Evolutionary conservation across 257 asterid genomes (phyloP), one percentile per base, ranked within the genome.

Genomic region (Rauvolfia tetraphylla): DNA sequence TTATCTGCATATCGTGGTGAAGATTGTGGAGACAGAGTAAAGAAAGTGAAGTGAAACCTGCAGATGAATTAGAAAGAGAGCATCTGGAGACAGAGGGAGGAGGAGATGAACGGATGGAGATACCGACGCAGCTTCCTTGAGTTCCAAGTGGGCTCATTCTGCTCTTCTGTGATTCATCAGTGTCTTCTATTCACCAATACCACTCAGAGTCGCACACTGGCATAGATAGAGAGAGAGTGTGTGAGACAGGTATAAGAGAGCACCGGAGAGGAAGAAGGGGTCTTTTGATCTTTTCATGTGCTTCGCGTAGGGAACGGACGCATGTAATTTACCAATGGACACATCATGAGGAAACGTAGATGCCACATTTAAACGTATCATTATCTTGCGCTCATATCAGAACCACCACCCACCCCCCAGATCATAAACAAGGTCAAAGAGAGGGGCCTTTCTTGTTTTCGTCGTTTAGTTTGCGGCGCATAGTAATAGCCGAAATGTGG

Each of bases 81-180:
- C 81, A 81, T 76, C 78, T 66, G 76, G 56, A 63, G 33, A 46
- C 65, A 25, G 78, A 73, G n/a, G 77, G 23, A 41, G 81, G 38
- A n/a, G 82, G 0, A 46, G 82, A 25, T 31, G 80, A 22, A 22
- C 66, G 58, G 57, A 75, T 23, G 59, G 79, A 81, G 42, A 81
- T 44, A 73, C 81, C 71, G 27, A 77, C 59, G 75, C 82, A 81
- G 66, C 82, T 78, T 51, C 84, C 79, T 12, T 77, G 84, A 42
- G 70, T 73, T 57, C 73, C 58, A 33, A 46, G 38, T 59, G 54
- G 62, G 33, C 81, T 73, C 79, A 77, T 81, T 70, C 58, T 49
- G 14, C 51, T 58, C 69, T 72, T 34, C 33, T 72, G 53, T 15
- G n/a, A 36, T 39, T 76, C 25, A 46, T 46, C 51, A 46, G 51